Base-by-base conservation (phyloP, 2,329 filamentous ascomycete species). In the Shiraia sp. region DNA sequence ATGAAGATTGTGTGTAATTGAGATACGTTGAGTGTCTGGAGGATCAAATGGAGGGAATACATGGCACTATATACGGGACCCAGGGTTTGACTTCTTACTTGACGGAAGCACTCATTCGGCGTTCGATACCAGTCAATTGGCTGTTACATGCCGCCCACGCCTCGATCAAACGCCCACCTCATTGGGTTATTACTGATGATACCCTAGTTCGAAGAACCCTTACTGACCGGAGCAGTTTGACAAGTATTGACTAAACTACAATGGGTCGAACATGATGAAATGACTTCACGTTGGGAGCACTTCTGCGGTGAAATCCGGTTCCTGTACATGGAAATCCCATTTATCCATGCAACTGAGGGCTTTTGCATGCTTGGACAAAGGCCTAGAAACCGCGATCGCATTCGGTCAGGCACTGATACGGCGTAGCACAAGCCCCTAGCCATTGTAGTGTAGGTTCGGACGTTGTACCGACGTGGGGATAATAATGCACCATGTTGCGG, bases 221-320 rank as follows among this genome's bases (percentile, higher is more conserved):
- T 55, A 51, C 54, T 36, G 50, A 49, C 48, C 53, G 44, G 53
- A 50, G 53, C 45, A 27, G 48, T 40, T 48, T 50, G 44, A 43
- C 44, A 44, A 32, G 36, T 45, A 36, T 35, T 41, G 36, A 52
- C 60, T 57, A 57, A 39, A 45, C 61, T 62, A 29, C 44, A 57
- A 61, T 49, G 51, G 55, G 55, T 36, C 45, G 43, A 31, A 47
- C 46, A 66, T 66, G 63, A 66, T 65, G 63, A 55, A 55, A 65
- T 56, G 61, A 64, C 60, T 59, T 49, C n/a, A 35, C 32, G 16
- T 37, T 16, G 36, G 48, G 32, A 40, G 40, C 32, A 25, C 32
- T 19, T 23, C 33, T 45, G 40, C 50, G 47, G 50, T 39, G 50
- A 16, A 51, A 47, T 19, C 51, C 53, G 53, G 55, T 47, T 48